A percentile compares a stretch with the other conserved stretches of the same genome.
Conservation (phyloP, 352 stramenopile species). For the Elongisporangium anandrum region DNA sequence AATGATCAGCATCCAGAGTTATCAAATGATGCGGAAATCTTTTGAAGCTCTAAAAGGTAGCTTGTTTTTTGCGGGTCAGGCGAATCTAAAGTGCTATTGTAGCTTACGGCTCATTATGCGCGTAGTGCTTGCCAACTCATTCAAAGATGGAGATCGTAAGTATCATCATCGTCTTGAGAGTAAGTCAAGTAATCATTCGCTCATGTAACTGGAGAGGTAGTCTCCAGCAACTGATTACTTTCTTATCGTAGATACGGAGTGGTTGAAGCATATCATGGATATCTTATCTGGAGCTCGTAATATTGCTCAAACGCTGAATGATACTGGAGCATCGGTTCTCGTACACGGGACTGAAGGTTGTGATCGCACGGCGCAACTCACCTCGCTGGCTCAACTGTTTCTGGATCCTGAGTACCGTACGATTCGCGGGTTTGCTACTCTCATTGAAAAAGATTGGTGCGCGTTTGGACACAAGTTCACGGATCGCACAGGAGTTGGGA, state of each 20-base stretch:
- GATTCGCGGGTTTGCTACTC: conserved; percentile 53
- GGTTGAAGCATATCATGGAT: background rate
- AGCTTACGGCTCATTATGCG: background rate
- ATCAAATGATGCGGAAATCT: conserved; percentile 93
- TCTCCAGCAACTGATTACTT: conserved; percentile 34
- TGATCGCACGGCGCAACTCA: conserved; percentile 59
- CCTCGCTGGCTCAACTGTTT: conserved; percentile 49
- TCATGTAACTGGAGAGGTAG: conserved; percentile 12
- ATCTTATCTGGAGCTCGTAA: background rate
- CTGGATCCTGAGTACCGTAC: conserved; percentile 64
- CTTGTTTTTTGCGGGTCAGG: conserved; percentile 1
- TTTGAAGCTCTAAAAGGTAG: conserved; percentile 64
- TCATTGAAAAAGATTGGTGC: conserved; percentile 66
- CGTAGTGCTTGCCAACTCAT: conserved; percentile 34
- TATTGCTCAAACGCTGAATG: background rate
- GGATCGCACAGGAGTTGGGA: conserved; percentile 49
- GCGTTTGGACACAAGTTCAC: conserved; percentile 78
- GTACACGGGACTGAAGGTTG: conserved; percentile 69
- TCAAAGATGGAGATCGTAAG: conserved; percentile 55
- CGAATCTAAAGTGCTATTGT: background rate
- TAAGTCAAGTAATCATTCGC: background rate
- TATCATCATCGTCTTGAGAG: conserved; percentile 21
- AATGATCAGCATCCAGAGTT: conserved; percentile 96
- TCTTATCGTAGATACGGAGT: conserved; percentile 6
- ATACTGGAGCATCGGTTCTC: conserved; percentile 16